Percentiles rank a stretch among this genome's conserved stretches.
Conservation (phyloP, 805 yeast species). For the Zygosaccharomyces siamensis region DNA sequence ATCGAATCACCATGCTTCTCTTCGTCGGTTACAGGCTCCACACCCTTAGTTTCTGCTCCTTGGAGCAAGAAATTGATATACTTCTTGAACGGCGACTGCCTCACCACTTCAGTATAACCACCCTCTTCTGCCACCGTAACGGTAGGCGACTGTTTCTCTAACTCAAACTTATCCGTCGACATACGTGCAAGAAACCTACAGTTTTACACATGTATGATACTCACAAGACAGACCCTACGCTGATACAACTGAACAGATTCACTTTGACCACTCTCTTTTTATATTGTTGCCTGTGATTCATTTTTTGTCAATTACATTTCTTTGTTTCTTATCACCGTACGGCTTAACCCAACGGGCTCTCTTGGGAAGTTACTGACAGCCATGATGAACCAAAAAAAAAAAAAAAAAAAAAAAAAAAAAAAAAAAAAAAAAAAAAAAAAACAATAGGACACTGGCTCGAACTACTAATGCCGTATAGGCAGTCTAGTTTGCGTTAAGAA, state of each 20-base stretch:
- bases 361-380: not conserved
- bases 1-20: slow-evolving; percentile 66
- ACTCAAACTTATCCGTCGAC: slow-evolving; percentile 1
- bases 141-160: slow-evolving; percentile 10
- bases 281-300: not conserved
- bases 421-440: not conserved
- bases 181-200: not conserved
- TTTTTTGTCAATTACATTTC: not conserved
- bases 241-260: not conserved
- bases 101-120: slow-evolving; percentile 17
- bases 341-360: not conserved
- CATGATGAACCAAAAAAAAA: not conserved
- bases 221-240: not conserved
- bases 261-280: not conserved
- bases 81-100: slow-evolving; percentile 20
- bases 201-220: no score
- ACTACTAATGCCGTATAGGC: no score
- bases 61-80: slow-evolving; percentile 17
- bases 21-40: slow-evolving; percentile 73
- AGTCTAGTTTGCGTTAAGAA: no score
- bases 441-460: no score
- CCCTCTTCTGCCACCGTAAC: slow-evolving; percentile 4
- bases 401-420: not conserved
- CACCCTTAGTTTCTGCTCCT: slow-evolving; percentile 65
- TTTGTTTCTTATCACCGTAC: not conserved